Evolutionary conservation across 2,329 filamentous ascomycete species (phyloP).

Genomic region (Didymosphaeria variabile): DNA sequence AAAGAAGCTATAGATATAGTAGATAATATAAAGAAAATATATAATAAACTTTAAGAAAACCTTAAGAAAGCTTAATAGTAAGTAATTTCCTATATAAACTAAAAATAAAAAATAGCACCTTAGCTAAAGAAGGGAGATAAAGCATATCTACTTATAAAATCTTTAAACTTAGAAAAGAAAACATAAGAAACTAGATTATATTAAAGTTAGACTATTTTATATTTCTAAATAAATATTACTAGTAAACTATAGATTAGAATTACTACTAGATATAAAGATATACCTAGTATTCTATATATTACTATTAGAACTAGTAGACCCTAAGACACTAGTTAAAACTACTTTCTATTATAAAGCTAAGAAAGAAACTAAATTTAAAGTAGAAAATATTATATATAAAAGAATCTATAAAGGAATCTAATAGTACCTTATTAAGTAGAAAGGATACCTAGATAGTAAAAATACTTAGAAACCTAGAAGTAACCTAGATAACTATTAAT

Average conservation of each 20-base stretch:
- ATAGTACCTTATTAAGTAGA: slow-evolving; percentile 12
- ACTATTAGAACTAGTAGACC: background rate
- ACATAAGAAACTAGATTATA: no score
- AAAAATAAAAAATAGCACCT: slow-evolving; percentile 17
- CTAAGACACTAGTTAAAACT: no score
- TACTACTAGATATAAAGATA: no score
- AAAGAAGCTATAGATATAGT: background rate
- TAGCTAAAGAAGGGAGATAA: no score
- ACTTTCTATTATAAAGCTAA: background rate
- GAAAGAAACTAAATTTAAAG: slow-evolving; percentile 5
- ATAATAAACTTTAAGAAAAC: background rate
- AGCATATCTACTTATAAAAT: no score
- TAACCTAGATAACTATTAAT: slow-evolving; percentile 4
- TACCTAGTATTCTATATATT: no score
- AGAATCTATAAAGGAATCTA: background rate
- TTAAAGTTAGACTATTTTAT: no score
- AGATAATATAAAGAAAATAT: slow-evolving; percentile 11
- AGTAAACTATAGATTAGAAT: no score
- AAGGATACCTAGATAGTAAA: slow-evolving; percentile 3
- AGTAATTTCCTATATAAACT: slow-evolving; percentile 11
- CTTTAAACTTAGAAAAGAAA: no score
- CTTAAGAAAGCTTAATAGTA: slow-evolving; percentile 13
- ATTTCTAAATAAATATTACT: no score
- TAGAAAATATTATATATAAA: slow-evolving; percentile 10
- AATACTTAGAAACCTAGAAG: slow-evolving; percentile 6